Conservation (phyloP, 805 yeast species). For the Starmera caribaea region DNA sequence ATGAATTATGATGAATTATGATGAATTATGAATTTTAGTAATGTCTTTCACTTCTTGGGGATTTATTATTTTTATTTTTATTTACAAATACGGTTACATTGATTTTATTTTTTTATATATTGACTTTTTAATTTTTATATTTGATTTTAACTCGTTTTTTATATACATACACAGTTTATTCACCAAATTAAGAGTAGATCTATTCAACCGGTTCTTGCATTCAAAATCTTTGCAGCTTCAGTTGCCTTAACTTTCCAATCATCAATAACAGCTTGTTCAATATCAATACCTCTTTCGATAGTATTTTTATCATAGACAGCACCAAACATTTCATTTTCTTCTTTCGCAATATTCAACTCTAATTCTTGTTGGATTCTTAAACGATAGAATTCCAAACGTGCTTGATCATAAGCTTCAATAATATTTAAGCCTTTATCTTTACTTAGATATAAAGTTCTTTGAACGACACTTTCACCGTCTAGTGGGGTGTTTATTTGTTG, state of each 20-base stretch:
- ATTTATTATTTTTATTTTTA: too few species aligned
- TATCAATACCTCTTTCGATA: conserved; percentile 56
- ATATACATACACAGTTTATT: too few species aligned
- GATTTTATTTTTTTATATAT: too few species aligned
- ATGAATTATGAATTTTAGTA: too few species aligned
- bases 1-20: too few species aligned
- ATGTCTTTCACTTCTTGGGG: too few species aligned
- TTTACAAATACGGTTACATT: too few species aligned
- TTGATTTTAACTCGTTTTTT: too few species aligned
- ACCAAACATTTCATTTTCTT: conserved; percentile 83
- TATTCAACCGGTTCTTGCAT: conserved; percentile 8
- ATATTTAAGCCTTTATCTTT: conserved; percentile 19
- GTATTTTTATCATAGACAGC: conserved; percentile 56
- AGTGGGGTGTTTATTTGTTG: conserved; percentile 64
- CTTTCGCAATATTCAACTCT: conserved; percentile 59
- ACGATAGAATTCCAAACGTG: conserved; percentile 82
- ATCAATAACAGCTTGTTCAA: conserved; percentile 63
- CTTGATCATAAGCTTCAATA: conserved; percentile 69
- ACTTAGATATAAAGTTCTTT: conserved; percentile 51
- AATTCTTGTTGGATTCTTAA: conserved; percentile 78
- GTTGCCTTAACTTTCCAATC: conserved; percentile 68
- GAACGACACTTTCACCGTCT: conserved; percentile 86
- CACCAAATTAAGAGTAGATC: too few species aligned
- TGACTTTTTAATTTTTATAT: too few species aligned
- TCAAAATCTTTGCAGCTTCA: conserved; percentile 36